phyloP scores from a whole-genome alignment of 768 basidiomycete species.

The Rhodocollybia butyracea region DNA sequence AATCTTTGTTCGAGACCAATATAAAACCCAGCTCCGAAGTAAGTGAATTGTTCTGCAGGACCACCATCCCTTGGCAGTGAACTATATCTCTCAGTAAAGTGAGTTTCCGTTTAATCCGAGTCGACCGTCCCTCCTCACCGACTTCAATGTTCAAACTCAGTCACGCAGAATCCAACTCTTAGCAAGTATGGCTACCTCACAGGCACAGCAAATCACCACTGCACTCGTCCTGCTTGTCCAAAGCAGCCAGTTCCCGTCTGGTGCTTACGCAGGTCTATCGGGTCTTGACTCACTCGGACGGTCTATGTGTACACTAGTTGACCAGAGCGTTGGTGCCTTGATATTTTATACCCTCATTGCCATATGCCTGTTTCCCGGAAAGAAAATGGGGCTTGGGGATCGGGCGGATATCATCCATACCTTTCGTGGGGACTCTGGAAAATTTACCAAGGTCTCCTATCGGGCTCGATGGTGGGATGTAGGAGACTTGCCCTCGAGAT shows the following conservation, averaged over 20 bases:
- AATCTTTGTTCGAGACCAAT: no score
- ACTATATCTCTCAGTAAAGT: no score
- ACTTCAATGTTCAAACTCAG: no score
- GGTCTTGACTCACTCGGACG: constrained; percentile 4
- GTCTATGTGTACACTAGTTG: constrained; percentile 2
- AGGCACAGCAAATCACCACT: background rate
- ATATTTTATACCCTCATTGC: background rate
- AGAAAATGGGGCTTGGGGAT: background rate
- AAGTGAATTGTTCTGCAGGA: no score
- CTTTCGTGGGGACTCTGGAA: background rate
- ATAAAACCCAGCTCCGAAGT: no score
- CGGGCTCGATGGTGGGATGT: constrained; percentile 4
- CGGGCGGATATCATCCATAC: constrained; percentile 4
- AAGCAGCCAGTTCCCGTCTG: background rate
- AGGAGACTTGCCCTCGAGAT: background rate
- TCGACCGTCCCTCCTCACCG: no score
- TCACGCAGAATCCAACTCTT: no score
- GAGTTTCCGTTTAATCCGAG: no score
- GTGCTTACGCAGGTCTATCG: constrained; percentile 4
- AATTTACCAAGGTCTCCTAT: background rate
- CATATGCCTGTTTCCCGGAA: background rate
- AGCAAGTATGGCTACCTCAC: no score
- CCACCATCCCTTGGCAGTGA: no score
- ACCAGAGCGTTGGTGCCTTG: constrained; percentile 1
- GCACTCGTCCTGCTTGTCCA: background rate